A percentile compares a stretch with the other conserved stretches of the same genome.
phyloP scores from a whole-genome alignment of 306 rosid genomes.

The Vigna reflexopilosa region DNA sequence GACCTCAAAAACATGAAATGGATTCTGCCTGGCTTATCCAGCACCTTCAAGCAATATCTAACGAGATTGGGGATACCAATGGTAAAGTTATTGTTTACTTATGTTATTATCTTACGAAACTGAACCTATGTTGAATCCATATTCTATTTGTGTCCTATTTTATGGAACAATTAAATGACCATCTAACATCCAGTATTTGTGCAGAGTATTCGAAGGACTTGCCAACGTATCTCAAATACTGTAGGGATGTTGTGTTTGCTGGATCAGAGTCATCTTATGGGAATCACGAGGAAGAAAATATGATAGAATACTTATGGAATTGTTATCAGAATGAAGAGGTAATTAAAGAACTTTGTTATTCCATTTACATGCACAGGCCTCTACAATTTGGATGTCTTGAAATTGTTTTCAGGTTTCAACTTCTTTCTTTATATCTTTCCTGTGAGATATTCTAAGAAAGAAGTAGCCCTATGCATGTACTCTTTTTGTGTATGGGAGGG shows the following conservation, averaged over 20 bases:
- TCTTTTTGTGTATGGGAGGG: not conserved
- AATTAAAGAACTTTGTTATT: slow-evolving; percentile 41
- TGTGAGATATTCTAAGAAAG: slow-evolving; percentile 10
- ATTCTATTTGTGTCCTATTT: slow-evolving; percentile 1
- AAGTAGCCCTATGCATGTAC: not conserved
- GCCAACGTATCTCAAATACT: slow-evolving; percentile 74
- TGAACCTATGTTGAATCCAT: not conserved
- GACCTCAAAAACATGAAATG: slow-evolving; percentile 48
- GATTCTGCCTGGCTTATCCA: slow-evolving; percentile 64
- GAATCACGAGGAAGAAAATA: slow-evolving; percentile 67
- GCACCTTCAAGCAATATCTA: slow-evolving; percentile 66
- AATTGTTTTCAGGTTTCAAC: slow-evolving; percentile 16
- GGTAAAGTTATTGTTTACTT: slow-evolving; percentile 56
- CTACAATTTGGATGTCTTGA: slow-evolving; percentile 30
- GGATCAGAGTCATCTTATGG: slow-evolving; percentile 69
- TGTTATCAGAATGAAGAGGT: slow-evolving; percentile 74
- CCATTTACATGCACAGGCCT: slow-evolving; percentile 6
- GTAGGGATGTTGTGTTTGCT: slow-evolving; percentile 79
- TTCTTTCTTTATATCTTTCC: slow-evolving; percentile 10
- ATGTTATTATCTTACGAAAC: not conserved
- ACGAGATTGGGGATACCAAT: slow-evolving; percentile 55
- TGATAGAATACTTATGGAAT: slow-evolving; percentile 66
- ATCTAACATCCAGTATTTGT: slow-evolving; percentile 32
- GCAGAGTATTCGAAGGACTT: slow-evolving; percentile 79
- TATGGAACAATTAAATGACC: not conserved